Conservation (phyloP, 148 eudicot species). For the Gaultheria prostrata region DNA sequence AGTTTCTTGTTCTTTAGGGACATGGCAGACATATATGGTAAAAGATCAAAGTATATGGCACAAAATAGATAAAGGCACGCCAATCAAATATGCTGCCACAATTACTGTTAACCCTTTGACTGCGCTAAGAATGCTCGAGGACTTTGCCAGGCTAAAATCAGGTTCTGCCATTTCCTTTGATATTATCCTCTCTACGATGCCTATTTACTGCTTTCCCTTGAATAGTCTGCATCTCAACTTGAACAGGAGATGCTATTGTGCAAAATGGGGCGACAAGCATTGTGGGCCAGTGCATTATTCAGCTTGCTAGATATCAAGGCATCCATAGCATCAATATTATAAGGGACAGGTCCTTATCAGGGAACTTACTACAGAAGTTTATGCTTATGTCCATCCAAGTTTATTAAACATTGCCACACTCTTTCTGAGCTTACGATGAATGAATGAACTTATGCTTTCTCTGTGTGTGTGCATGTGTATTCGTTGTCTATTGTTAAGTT, state of each 20-base stretch:
- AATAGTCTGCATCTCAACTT: slow-evolving; percentile 14
- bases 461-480: not conserved
- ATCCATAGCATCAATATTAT: slow-evolving; percentile 68
- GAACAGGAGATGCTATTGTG: slow-evolving; percentile 80
- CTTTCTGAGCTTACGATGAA: not conserved
- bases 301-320: slow-evolving; percentile 79
- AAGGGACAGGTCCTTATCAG: slow-evolving; percentile 71
- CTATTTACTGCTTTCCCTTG: slow-evolving; percentile 11
- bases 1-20: slow-evolving; percentile 42
- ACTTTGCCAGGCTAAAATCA: slow-evolving; percentile 62
- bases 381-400: slow-evolving; percentile 3
- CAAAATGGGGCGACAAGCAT: slow-evolving; percentile 99
- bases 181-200: slow-evolving; percentile 8
- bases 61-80: slow-evolving; percentile 64
- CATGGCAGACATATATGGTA: slow-evolving; percentile 85
- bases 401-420: not conserved
- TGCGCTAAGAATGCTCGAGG: slow-evolving; percentile 81
- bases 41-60: slow-evolving; percentile 83
- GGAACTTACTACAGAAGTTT: slow-evolving; percentile 7
- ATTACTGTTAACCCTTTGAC: slow-evolving; percentile 84
- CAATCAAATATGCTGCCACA: slow-evolving; percentile 84
- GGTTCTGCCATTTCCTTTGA: slow-evolving; percentile 33
- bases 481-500: not conserved
- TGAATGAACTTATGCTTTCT: not conserved
- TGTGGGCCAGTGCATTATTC: slow-evolving; percentile 92